phyloP scores from a whole-genome alignment of 495 filamentous ascomycete species.

The Neurospora sp. region DNA sequence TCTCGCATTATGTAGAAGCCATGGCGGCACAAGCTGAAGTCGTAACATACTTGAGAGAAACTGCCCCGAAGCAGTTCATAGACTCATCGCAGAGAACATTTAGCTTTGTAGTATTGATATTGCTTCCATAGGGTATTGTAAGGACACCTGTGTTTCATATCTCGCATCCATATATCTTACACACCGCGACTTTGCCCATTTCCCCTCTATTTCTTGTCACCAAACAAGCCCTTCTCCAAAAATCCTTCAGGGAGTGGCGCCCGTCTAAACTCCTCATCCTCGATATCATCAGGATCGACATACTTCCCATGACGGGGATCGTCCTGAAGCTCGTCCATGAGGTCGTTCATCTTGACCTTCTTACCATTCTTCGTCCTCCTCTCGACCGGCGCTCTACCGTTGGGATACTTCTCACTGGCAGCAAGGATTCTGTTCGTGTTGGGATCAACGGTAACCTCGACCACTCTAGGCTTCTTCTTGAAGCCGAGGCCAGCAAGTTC shows the following conservation, averaged over 20 bases:
- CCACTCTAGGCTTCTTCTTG: slow-evolving; percentile 18
- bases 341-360: slow-evolving; percentile 33
- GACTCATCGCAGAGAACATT: neutral
- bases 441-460: slow-evolving; percentile 24
- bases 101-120: neutral
- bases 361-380: slow-evolving; percentile 47
- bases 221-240: neutral
- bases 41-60: neutral
- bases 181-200: neutral
- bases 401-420: slow-evolving; percentile 17
- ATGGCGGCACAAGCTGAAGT: neutral
- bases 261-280: slow-evolving; percentile 5
- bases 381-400: slow-evolving; percentile 15
- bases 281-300: slow-evolving; percentile 14
- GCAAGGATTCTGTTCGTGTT: slow-evolving; percentile 18
- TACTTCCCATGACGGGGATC: slow-evolving; percentile 5
- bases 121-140: neutral
- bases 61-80: neutral
- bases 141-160: neutral
- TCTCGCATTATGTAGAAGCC: neutral
- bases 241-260: neutral
- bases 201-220: neutral
- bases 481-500: slow-evolving; percentile 12
- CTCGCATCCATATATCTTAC: neutral
- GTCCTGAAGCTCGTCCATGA: slow-evolving; percentile 28